Evolutionary conservation across 257 asterid genomes (phyloP), one percentile per base, ranked within the genome.

Genomic region (Galeopsis tetrahit): DNA sequence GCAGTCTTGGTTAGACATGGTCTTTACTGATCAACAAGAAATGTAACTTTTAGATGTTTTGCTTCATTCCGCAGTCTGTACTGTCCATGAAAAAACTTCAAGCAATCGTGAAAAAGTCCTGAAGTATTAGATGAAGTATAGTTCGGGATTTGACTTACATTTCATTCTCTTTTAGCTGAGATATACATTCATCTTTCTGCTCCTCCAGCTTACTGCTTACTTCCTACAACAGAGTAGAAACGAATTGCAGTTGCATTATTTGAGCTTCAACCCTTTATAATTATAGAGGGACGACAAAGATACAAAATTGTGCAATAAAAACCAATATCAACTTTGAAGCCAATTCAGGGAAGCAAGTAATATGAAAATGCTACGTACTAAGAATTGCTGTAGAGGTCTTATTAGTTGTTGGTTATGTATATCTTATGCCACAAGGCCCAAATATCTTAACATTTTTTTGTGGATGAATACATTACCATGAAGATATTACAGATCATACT

Each of bases 111-210:
- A 60, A 33, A 55, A 43, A 8, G 72, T 57, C 77, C 40, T 35
- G 34, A 58, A 80, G 33, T 15, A 74, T 55, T 38, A 63, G 64
- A 58, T 10, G 39, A 75, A 48, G 63, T 62, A 73, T 28, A 75
- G 49, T 52, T 55, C 46, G 58, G 62, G 71, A 38, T 74, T 61
- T 72, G 76, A 61, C 97, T 92, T 88, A 95, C 99, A 84, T 92
- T 81, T 88, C 99, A 74, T 95, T 95, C 85, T 95, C 99, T 86
- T 95, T 86, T 74, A 95, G 88, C 84, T 92, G 99, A 65, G 95
- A 79, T 70, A 95, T 82, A 69, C 89, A 85, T 55, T 95, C 99
- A 76, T 90, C 96, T 80, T 95, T 95, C 85, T 95, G 99, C 83
- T 90, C 96, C 72, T 92, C 98, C 89, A 95, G 90, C 90, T 90